These are phyloP conservation scores for Pinus taeda DNA, from an alignment of 75 land plant genomes.

Conservation along the genomic window DNA sequence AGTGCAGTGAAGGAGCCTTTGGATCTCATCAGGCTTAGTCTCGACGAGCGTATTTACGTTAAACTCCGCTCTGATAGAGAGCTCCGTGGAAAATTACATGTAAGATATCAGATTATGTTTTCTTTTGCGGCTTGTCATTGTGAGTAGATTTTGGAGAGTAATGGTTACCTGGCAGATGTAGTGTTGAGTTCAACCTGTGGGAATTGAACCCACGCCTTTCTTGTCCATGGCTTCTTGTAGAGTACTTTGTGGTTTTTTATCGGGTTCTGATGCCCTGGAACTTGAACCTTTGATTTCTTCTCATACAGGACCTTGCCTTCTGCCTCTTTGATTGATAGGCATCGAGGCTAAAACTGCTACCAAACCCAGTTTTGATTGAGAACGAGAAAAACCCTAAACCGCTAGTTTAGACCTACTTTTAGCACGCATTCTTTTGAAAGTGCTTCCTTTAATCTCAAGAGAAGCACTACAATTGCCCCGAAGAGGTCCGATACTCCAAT, in stretches of 20 bases:
- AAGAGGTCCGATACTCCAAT: too few species aligned
- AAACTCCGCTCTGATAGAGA: conserved; percentile 96
- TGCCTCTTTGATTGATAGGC: too few species aligned
- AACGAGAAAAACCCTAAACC: background rate
- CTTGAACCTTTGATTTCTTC: too few species aligned
- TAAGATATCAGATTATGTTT: conserved; percentile 3
- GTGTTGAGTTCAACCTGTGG: background rate
- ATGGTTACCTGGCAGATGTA: too few species aligned
- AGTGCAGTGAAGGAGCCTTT: conserved; percentile 95
- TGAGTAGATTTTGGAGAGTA: background rate
- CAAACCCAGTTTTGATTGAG: background rate
- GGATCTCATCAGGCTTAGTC: conserved; percentile 89
- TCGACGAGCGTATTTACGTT: conserved; percentile 97
- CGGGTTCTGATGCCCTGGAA: too few species aligned
- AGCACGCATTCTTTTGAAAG: background rate
- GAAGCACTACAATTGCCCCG: too few species aligned
- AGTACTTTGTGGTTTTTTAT: too few species aligned
- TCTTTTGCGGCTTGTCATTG: background rate
- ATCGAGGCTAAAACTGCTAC: background rate
- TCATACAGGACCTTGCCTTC: too few species aligned
- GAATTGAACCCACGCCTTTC: background rate
- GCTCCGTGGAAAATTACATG: conserved; percentile 94
- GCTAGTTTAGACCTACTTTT: background rate
- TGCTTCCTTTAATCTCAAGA: too few species aligned
- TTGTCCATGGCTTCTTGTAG: too few species aligned